phyloP scores from a whole-genome alignment of 352 stramenopile genomes.

The Globisporangium cederbergense region DNA sequence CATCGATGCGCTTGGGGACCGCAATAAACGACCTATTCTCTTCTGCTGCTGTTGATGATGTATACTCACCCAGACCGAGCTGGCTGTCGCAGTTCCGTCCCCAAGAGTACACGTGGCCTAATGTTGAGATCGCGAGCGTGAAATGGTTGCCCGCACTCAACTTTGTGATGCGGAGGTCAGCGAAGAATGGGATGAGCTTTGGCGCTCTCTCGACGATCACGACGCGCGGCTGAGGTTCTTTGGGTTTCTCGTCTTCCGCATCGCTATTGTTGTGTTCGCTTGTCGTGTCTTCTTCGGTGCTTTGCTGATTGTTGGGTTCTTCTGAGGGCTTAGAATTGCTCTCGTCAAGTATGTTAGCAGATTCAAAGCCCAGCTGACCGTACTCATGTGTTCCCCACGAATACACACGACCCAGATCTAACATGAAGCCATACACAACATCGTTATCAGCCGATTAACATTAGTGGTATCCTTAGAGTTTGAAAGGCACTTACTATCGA shows the following conservation, averaged over 20 bases:
- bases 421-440: background rate
- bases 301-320: conserved; percentile 5
- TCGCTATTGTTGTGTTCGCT: background rate
- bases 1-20: conserved; percentile 27
- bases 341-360: background rate
- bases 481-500: conserved; percentile 33
- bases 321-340: background rate
- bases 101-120: conserved; percentile 53
- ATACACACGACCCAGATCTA: conserved; percentile 41
- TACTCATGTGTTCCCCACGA: conserved; percentile 57
- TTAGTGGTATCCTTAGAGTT: background rate
- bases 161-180: conserved; percentile 26
- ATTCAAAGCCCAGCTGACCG: conserved; percentile 51
- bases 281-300: conserved; percentile 7
- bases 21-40: background rate
- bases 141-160: conserved; percentile 69
- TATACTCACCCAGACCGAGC: conserved; percentile 38
- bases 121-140: conserved; percentile 35
- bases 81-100: conserved; percentile 55
- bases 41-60: background rate
- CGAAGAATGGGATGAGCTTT: conserved; percentile 22
- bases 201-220: conserved; percentile 26
- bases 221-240: background rate
- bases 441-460: background rate
- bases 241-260: background rate